Evolutionary conservation across 108 stramenopile genomes (phyloP).

Genomic region (Phaeodactylum tricornutum): DNA sequence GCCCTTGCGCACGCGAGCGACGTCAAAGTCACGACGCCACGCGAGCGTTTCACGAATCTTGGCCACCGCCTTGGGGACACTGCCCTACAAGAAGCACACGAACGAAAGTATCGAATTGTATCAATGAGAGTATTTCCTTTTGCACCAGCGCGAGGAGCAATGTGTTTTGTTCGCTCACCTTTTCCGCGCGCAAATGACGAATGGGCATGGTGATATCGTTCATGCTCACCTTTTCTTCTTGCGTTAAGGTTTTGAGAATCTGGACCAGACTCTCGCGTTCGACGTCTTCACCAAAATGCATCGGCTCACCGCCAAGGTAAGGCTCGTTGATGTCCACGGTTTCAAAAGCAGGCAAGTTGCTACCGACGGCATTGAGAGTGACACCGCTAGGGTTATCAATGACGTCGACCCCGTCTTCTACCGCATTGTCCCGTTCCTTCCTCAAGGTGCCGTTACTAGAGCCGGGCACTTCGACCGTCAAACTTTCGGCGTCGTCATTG

Average conservation of each 20-base stretch:
- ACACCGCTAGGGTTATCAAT: no score
- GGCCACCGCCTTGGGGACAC: constrained; percentile 41
- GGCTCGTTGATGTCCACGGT: neutral
- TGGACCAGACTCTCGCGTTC: constrained; percentile 33
- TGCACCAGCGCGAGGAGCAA: neutral
- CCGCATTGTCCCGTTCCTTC: no score
- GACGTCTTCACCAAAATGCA: constrained; percentile 7
- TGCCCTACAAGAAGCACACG: constrained; percentile 19
- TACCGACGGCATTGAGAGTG: no score
- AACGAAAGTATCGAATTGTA: neutral
- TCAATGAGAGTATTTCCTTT: neutral
- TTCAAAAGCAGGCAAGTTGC: no score
- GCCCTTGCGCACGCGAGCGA: constrained; percentile 28
- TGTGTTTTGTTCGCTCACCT: constrained; percentile 24
- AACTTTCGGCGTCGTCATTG: no score
- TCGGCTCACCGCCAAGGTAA: constrained; percentile 10
- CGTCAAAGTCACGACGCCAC: constrained; percentile 80
- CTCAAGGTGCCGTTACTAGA: no score
- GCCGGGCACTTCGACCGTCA: no score
- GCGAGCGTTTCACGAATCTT: constrained; percentile 59
- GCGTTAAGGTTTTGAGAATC: constrained; percentile 32
- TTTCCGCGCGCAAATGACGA: constrained; percentile 76
- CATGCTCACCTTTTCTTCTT: constrained; percentile 35
- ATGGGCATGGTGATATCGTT: constrained; percentile 66
- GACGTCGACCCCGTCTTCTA: no score